Evolutionary conservation across 2,329 filamentous ascomycete genomes (phyloP).

Genomic region (Colletotrichum sp.): DNA sequence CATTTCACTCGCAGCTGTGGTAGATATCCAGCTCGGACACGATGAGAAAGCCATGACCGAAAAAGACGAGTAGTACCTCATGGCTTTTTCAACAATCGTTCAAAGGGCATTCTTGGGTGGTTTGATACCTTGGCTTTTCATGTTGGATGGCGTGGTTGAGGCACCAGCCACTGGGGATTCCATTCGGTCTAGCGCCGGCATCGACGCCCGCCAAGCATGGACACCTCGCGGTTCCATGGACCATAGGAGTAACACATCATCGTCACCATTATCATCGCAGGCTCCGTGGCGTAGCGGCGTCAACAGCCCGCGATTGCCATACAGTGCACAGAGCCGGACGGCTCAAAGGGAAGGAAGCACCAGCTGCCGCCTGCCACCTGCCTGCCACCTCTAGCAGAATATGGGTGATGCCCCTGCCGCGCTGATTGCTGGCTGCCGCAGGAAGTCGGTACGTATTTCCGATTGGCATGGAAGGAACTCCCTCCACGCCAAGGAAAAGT

Average conservation of each 20-base stretch:
- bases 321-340: not conserved
- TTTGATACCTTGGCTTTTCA: not conserved
- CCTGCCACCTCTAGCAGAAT: not conserved
- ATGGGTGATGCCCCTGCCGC: not conserved
- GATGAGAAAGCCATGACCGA: not conserved
- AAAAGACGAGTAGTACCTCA: not conserved
- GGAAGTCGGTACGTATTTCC: not conserved
- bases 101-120: not conserved
- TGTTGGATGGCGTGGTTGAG: not conserved
- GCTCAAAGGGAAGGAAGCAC: not conserved
- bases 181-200: constrained; percentile 17
- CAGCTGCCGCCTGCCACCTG: not conserved
- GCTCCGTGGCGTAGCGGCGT: not conserved
- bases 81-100: not conserved
- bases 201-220: constrained; percentile 6
- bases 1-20: not conserved
- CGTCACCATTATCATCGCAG: not conserved
- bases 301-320: not conserved
- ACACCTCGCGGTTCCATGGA: not conserved
- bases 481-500: not conserved
- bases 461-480: not conserved
- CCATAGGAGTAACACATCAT: not conserved
- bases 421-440: not conserved
- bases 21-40: not conserved
- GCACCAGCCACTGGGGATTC: not conserved